phyloP scores from a whole-genome alignment of 2,329 filamentous ascomycete species.

The Apiospora saccharicola region DNA sequence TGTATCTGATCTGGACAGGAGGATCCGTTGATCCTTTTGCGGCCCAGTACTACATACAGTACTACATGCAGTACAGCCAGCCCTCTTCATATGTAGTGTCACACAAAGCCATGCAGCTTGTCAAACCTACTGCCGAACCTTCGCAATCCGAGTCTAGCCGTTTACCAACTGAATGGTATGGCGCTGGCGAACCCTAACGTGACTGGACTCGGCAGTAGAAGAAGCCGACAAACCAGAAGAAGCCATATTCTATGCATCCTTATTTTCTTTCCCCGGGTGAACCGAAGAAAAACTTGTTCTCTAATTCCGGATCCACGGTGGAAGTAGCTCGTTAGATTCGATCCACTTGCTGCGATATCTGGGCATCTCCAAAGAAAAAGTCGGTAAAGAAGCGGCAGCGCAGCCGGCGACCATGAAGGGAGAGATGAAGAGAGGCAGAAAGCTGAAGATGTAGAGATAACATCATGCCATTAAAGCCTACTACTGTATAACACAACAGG shows the following conservation, averaged over 20 bases:
- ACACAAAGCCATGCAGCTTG: neutral
- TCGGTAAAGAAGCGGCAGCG: neutral
- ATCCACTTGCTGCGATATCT: conserved; percentile 7
- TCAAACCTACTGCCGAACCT: conserved; percentile 8
- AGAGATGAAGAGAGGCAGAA: neutral
- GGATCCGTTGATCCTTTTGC: neutral
- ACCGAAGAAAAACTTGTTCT: neutral
- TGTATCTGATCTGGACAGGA: neutral
- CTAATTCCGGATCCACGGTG: neutral
- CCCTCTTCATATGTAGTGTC: neutral
- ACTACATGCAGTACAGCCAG: too few relatives aligned
- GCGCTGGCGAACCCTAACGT: neutral
- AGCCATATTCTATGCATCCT: neutral
- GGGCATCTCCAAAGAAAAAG: neutral
- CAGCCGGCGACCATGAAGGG: neutral
- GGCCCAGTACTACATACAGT: too few relatives aligned
- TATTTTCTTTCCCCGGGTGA: neutral
- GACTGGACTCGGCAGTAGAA: neutral
- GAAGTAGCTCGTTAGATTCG: neutral
- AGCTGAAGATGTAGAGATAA: neutral
- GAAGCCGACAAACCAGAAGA: neutral
- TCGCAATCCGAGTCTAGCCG: conserved; percentile 7
- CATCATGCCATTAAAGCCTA: neutral
- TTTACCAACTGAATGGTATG: neutral
- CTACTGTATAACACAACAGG: conserved; percentile 9